Percentiles rank a stretch among this genome's conserved stretches.
Evolutionary conservation across 495 filamentous ascomycete species (phyloP).

Genomic region (Aspergillus wentii): DNA sequence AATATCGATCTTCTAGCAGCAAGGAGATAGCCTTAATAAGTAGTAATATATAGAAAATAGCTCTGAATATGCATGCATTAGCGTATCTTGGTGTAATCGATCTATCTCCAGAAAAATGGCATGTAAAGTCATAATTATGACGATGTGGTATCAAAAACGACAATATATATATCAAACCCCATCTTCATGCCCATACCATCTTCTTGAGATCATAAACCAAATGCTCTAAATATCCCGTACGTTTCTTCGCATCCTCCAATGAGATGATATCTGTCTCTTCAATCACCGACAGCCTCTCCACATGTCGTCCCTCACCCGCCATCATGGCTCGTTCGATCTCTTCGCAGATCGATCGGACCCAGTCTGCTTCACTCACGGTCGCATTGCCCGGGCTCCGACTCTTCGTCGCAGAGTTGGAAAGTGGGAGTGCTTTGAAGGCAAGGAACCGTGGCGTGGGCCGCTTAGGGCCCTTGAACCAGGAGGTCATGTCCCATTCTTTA

Average conservation of each 20-base stretch:
- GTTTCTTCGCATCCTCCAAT: conserved; percentile 77
- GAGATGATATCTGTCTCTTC: conserved; percentile 76
- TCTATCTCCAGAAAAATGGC: too few species aligned
- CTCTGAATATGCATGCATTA: too few species aligned
- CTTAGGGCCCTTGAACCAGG: conserved; percentile 35
- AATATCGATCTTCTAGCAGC: too few species aligned
- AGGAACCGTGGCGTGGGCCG: conserved; percentile 38
- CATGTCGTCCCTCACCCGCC: conserved; percentile 7
- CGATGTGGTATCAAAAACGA: too few species aligned
- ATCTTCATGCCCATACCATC: conserved; percentile 91
- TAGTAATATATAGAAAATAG: too few species aligned
- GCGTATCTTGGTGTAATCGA: too few species aligned
- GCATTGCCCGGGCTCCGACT: conserved; percentile 23
- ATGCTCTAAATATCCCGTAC: conserved; percentile 81
- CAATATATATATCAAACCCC: too few species aligned
- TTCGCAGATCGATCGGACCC: conserved; percentile 64
- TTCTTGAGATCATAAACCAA: conserved; percentile 83
- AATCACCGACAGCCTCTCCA: conserved; percentile 29
- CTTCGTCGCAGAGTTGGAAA: conserved; percentile 38
- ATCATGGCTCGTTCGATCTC: conserved; percentile 47
- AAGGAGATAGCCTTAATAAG: too few species aligned
- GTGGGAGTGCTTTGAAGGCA: conserved; percentile 50
- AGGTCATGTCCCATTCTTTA: conserved; percentile 33
- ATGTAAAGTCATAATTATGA: too few species aligned
- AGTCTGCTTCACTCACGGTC: conserved; percentile 60